Percentiles rank a stretch among this genome's conserved stretches.
Conservation (phyloP, 106 monocot species). For the Allium cepa region DNA sequence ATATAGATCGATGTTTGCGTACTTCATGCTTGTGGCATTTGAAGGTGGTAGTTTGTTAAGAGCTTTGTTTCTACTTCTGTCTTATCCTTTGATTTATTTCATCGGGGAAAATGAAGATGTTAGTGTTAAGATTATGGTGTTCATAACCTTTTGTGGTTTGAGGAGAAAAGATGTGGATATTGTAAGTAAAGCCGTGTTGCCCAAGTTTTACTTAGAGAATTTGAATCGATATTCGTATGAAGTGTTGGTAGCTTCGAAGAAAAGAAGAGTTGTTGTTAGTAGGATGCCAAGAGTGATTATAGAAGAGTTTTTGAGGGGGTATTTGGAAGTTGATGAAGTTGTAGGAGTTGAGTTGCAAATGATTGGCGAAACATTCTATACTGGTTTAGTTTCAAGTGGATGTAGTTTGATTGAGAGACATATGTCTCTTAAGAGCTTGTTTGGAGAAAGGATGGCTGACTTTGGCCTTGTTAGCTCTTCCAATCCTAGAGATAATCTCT, state of each 20-base stretch:
- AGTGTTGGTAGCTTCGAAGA: constrained; percentile 16
- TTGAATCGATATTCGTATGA: constrained; percentile 39
- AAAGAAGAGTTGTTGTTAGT: constrained; percentile 46
- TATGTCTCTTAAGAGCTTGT: constrained; percentile 16
- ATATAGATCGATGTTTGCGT: constrained; percentile 45
- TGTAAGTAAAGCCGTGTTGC: constrained; percentile 60
- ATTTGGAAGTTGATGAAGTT: constrained; percentile 33
- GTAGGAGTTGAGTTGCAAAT: constrained; percentile 41
- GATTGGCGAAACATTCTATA: constrained; percentile 23
- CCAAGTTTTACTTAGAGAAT: constrained; percentile 61
- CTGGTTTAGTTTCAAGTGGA: constrained; percentile 25
- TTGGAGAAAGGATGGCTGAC: constrained; percentile 36
- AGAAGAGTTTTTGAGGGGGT: constrained; percentile 60
- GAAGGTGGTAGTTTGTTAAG: constrained; percentile 60
- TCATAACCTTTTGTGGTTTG: constrained; percentile 67
- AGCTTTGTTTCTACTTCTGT: constrained; percentile 45
- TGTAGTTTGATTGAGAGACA: constrained; percentile 6
- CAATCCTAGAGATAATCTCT: constrained; percentile 23
- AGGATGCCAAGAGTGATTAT: constrained; percentile 67
- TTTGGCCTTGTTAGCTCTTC: constrained; percentile 32
- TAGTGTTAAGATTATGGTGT: constrained; percentile 42
- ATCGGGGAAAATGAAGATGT: constrained; percentile 22
- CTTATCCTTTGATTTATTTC: constrained; percentile 31
- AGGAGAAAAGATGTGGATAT: constrained; percentile 28
- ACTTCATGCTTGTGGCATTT: constrained; percentile 86